Evolutionary conservation across 208 protist genomes (phyloP).

Genomic region (Acanthamoeba triangularis): DNA sequence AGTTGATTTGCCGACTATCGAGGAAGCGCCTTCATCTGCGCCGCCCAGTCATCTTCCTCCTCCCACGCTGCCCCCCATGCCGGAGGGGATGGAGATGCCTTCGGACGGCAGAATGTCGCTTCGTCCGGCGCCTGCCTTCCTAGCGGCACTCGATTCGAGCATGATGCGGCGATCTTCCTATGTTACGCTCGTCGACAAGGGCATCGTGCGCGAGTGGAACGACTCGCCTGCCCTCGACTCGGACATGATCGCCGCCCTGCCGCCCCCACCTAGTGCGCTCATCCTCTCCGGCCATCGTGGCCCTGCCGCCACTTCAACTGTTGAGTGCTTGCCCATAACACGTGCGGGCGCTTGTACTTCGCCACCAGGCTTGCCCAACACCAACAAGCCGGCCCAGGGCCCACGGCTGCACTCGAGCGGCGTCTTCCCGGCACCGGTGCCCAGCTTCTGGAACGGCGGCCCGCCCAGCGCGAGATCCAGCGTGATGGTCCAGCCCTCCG

Average conservation of each 20-base stretch:
- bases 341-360: no score
- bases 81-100: background rate
- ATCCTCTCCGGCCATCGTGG: background rate
- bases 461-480: background rate
- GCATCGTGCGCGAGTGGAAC: constrained; percentile 61
- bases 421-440: no score
- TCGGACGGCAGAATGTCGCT: background rate
- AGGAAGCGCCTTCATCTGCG: no score
- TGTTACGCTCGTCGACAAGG: background rate
- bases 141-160: constrained; percentile 2
- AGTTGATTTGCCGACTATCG: no score
- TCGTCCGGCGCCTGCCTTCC: background rate
- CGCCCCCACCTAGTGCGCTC: background rate
- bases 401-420: no score
- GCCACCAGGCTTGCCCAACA: background rate
- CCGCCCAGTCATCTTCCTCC: background rate
- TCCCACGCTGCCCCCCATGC: background rate
- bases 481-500: background rate
- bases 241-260: background rate
- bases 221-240: background rate
- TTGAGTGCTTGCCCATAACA: no score
- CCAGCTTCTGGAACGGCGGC: background rate
- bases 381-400: background rate
- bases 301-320: background rate
- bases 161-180: constrained; percentile 1